Evolutionary conservation across 176 grass and related monocot genomes (phyloP).

Genomic region (Oryza rufipogon): DNA sequence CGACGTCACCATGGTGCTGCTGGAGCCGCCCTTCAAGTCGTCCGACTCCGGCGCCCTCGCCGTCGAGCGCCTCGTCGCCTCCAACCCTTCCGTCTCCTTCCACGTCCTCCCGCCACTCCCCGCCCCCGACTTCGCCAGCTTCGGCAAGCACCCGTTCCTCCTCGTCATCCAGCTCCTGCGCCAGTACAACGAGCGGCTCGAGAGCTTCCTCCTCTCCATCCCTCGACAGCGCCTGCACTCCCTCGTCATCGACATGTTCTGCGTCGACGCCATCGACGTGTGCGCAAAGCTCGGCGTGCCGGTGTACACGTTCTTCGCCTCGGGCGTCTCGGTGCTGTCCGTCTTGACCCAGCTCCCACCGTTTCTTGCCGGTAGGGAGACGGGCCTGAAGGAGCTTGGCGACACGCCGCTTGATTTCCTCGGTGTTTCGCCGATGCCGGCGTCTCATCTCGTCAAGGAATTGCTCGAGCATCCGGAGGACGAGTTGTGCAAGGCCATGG

Average conservation of each 20-base stretch:
- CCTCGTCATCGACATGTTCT: constrained; percentile 42
- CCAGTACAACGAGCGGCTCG: constrained; percentile 32
- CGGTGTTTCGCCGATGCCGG: constrained; percentile 22
- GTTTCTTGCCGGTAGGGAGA: not conserved
- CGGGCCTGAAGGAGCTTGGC: constrained; percentile 14
- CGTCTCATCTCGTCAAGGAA: constrained; percentile 20
- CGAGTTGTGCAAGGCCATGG: constrained; percentile 25
- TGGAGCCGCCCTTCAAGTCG: constrained; percentile 28
- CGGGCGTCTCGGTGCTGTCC: constrained; percentile 15
- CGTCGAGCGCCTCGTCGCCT: constrained; percentile 9
- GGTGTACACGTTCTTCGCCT: constrained; percentile 32
- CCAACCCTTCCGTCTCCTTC: constrained; percentile 34
- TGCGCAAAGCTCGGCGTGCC: constrained; percentile 6
- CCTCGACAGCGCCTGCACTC: constrained; percentile 30
- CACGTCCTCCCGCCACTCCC: constrained; percentile 20
- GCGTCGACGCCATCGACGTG: constrained; percentile 8
- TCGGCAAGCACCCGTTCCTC: constrained; percentile 15
- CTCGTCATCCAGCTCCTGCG: not conserved
- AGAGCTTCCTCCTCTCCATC: constrained; percentile 38
- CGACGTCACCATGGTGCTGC: constrained; percentile 32
- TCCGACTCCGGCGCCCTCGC: not conserved
- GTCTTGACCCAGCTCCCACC: not conserved
- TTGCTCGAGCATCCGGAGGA: constrained; percentile 35
- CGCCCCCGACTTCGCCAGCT: constrained; percentile 1
- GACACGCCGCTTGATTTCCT: constrained; percentile 32